Conservation (phyloP, 164 flowering plant species). For the Berberis vulgaris region DNA sequence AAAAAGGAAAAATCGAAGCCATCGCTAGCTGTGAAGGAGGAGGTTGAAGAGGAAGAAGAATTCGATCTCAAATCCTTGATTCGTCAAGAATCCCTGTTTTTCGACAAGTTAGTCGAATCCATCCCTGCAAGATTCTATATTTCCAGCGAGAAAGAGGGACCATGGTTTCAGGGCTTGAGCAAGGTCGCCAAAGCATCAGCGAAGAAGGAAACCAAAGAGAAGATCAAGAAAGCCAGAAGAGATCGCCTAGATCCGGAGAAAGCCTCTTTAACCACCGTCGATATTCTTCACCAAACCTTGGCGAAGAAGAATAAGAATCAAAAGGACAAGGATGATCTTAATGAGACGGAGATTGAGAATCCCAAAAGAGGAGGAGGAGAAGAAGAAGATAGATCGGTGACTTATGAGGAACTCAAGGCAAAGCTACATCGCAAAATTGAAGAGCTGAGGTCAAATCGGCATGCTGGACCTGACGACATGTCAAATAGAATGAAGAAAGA, state of each 20-base stretch:
- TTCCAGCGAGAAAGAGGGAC: constrained; percentile 46
- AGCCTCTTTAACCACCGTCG: constrained; percentile 43
- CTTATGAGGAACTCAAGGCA: constrained; percentile 62
- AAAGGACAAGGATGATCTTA: constrained; percentile 5
- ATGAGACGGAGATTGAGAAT: constrained; percentile 1
- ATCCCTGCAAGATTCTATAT: constrained; percentile 70
- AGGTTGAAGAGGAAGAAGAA: too few relatives aligned
- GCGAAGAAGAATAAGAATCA: constrained; percentile 27
- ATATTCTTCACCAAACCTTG: constrained; percentile 46
- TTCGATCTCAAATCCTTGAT: too few relatives aligned
- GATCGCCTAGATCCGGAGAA: constrained; percentile 74
- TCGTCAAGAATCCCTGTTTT: constrained; percentile 22
- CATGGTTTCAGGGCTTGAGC: constrained; percentile 72
- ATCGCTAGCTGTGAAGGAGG: too few relatives aligned
- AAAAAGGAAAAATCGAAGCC: too few relatives aligned
- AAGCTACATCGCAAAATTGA: constrained; percentile 42
- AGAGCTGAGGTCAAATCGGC: constrained; percentile 36
- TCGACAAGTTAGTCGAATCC: constrained; percentile 57
- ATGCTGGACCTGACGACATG: constrained; percentile 19
- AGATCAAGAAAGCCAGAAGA: constrained; percentile 68
- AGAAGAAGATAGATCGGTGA: constrained; percentile 18
- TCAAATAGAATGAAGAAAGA: constrained; percentile 16
- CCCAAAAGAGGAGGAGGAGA: constrained; percentile 21
- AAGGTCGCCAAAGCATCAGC: constrained; percentile 53
- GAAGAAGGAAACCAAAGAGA: constrained; percentile 57